These are phyloP conservation scores for Plasmodium billcollinsi DNA, from an alignment of 169 alveolate species.

Conservation along the genomic window DNA sequence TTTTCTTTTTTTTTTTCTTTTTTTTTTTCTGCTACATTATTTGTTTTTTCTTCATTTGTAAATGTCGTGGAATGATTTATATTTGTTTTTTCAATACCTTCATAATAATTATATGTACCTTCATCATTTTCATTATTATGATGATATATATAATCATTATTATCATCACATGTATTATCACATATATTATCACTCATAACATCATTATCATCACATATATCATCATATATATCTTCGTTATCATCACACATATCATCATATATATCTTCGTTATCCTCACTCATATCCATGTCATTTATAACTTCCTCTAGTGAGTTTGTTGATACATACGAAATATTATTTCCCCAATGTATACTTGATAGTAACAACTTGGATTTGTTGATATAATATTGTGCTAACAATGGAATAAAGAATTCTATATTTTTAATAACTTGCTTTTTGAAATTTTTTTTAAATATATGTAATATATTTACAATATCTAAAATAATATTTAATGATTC, in stretches of 20 bases:
- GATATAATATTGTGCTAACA: constrained; percentile 39
- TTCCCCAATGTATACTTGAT: constrained; percentile 62
- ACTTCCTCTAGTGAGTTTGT: constrained; percentile 26
- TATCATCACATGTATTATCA: neutral
- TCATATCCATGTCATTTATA: constrained; percentile 24
- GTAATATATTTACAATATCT: constrained; percentile 31
- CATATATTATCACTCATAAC: neutral
- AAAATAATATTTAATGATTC: constrained; percentile 31
- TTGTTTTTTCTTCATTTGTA: neutral
- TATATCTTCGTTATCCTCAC: too few relatives aligned
- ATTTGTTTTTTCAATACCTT: neutral
- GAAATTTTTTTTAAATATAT: constrained; percentile 48
- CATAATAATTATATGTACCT: neutral
- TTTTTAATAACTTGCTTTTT: constrained; percentile 35
- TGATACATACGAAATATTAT: constrained; percentile 47
- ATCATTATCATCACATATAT: neutral
- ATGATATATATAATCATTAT: neutral
- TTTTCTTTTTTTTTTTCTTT: neutral
- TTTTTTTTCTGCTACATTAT: neutral
- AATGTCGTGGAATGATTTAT: neutral
- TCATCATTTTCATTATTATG: neutral
- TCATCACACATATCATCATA: too few relatives aligned
- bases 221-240: neutral
- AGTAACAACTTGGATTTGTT: constrained; percentile 39
- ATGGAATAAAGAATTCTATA: constrained; percentile 47